Evolutionary conservation across 1,284 basidiomycete genomes (phyloP), one percentile per base, ranked within the genome.

Genomic region (Coniferiporia weirii): DNA sequence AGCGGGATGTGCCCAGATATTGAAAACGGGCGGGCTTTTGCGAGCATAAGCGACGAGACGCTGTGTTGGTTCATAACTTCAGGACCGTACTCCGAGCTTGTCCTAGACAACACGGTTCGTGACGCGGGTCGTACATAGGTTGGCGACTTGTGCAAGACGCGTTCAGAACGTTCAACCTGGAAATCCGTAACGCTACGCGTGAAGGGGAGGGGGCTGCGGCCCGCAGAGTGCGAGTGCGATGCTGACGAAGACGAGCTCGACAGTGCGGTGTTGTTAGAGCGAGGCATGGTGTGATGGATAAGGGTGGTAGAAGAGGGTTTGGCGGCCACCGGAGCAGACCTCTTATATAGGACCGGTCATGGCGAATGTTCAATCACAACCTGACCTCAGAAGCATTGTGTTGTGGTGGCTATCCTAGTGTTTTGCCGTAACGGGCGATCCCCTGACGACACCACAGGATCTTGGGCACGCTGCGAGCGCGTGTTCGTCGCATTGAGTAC

Each of bases 1-100:
- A 89, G 72, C 4, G 85, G 85, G 59, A 91, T 86, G 47, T 82
- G 78, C 0, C 89, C 89, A 9, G 80, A 81, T 19, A 85, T 78
- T 0, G 83, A 79, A 70, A 86, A 88, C 48, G 85, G 82, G 7
- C 78, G 77, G 47, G 80, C 74, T 70, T 84, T 89, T 34, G 81
- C 78, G 22, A 72, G 72, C 59, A 90, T 72, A 57, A 91, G 71
- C 48, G 76, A 73, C 3, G 80, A 74, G 9, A 90, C 77, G 61
- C 77, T 79, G 32, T 82, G 72, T 54, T 82, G 79, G 64, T 83
- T 82, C 15, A 80, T 71, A 17, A 75, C 70, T 60, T 87, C 84
- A 48, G 78, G 75, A 59, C 79, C 72, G 65, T 81, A 72, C 50
- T 76, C 76, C 13, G 60, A 49, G 17, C 40, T 36, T 38, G 32